phyloP scores from a whole-genome alignment of 2,329 filamentous ascomycete species.

The Penicillium brasilianum region DNA sequence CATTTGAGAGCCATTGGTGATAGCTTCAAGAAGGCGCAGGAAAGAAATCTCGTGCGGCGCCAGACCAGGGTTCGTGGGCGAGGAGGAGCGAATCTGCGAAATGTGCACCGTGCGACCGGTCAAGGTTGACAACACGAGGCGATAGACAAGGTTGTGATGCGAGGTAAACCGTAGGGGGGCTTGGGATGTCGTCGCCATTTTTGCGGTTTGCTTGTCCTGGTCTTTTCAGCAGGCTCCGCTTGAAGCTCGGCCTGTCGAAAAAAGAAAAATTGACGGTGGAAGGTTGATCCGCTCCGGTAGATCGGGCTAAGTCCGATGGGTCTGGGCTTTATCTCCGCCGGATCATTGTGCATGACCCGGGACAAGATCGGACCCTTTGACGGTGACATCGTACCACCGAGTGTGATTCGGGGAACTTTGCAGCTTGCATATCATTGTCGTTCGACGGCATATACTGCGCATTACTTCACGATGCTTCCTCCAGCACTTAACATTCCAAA shows the following conservation, averaged over 20 bases:
- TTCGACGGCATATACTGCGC: not conserved
- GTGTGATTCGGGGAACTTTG: not conserved
- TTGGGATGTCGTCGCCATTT: constrained; percentile 52
- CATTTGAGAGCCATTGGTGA: constrained; percentile 94
- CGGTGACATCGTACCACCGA: not conserved
- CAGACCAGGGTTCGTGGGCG: constrained; percentile 84
- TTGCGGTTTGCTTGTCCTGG: constrained; percentile 19
- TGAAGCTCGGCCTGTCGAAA: constrained; percentile 27
- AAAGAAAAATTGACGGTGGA: constrained; percentile 41
- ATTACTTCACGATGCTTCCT: constrained; percentile 37
- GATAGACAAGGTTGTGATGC: constrained; percentile 80
- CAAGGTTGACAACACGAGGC: constrained; percentile 86
- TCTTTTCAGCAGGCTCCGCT: constrained; percentile 17
- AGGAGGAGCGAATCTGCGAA: constrained; percentile 88
- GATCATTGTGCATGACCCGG: constrained; percentile 12
- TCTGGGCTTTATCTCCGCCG: constrained; percentile 33
- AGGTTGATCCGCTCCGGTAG: constrained; percentile 36
- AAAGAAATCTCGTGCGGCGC: constrained; percentile 94
- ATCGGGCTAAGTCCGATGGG: constrained; percentile 31
- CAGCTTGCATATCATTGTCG: too few relatives aligned
- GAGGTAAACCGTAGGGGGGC: constrained; percentile 75
- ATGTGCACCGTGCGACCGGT: constrained; percentile 89
- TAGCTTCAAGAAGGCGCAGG: constrained; percentile 86
- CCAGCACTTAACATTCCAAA: constrained; percentile 53
- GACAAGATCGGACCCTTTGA: not conserved